Conservation (phyloP, 2,329 filamentous ascomycete genomes). For the Bipolaris sorokiniana region DNA sequence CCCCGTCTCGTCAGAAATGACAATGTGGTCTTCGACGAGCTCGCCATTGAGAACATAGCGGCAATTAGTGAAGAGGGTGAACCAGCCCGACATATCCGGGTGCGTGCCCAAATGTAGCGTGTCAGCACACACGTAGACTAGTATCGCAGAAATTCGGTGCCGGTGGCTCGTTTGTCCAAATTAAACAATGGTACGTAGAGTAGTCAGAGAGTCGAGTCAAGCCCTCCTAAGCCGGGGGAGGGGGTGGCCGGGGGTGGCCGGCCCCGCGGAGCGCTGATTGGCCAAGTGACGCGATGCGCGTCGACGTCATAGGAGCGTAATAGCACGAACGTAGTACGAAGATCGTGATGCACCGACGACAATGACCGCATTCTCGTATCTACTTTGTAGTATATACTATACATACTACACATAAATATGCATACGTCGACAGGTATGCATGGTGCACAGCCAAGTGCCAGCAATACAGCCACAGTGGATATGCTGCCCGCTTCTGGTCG, state of each 20-base stretch:
- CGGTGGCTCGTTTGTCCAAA: constrained; percentile 6
- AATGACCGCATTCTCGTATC: constrained; percentile 1
- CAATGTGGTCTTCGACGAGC: constrained; percentile 53
- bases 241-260: constrained; percentile 1
- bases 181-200: background rate
- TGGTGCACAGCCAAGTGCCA: background rate
- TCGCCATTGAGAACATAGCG: constrained; percentile 53
- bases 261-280: constrained; percentile 20
- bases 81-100: constrained; percentile 49
- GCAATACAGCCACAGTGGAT: constrained; percentile 25
- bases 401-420: too few species aligned
- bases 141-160: constrained; percentile 9
- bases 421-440: too few species aligned
- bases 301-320: constrained; percentile 26
- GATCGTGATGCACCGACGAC: constrained; percentile 14
- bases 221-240: constrained; percentile 14
- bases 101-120: constrained; percentile 1
- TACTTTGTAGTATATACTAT: too few species aligned
- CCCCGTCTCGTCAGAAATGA: constrained; percentile 55
- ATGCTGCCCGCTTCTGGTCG: constrained; percentile 9
- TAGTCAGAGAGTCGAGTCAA: constrained; percentile 2
- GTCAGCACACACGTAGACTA: constrained; percentile 2
- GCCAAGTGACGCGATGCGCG: constrained; percentile 5
- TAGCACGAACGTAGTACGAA: background rate
- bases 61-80: constrained; percentile 56